Evolutionary conservation across 805 yeast genomes (phyloP), one percentile per base, ranked within the genome.

Genomic region (Maudiozyma pseudohumilis): DNA sequence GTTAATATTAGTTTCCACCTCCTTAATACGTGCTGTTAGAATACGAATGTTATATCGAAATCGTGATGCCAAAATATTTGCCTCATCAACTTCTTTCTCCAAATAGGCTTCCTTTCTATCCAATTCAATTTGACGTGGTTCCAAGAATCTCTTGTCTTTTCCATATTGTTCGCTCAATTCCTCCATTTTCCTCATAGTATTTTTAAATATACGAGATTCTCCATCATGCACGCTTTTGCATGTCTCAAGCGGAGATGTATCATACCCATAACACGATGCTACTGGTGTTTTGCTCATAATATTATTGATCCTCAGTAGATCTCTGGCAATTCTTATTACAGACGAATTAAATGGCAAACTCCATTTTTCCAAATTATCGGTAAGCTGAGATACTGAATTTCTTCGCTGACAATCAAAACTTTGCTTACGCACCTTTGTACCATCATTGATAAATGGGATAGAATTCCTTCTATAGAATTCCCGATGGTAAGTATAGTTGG

Each of bases 11-110:
- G 76, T 77, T 47, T 78, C 83, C 6, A 80, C 78, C 47, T 82
- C 92, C 31, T 73, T 68, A 33, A 82, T 69, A 46, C 80, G 76
- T 17, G 72, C 69, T 23, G 69, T 69, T 22, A 82, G 55, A 29
- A 77, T 61, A 16, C 81, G 59, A 32, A 77, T 61, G 50, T 82
- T 89, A 53, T 82, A 82, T 46, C 75, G 73, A 35, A 82, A 54
- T 43, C 78, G 64, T 3, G 83, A 77, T 24, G 74, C 70, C 35
- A 74, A 59, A 7, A 77, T 70, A 35, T 70, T 72, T 13, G 77
- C 60, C 41, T 77, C 80, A 19, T 59, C 53, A 36, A 69, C 52
- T 41, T 69, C 71, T 21, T 59, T 52, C 6, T 62, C 56, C 11
- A 36, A 26, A 12, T 16, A 13, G 6, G 15, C 13, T 16, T 36